Conservation (phyloP, 2,329 filamentous ascomycete species). For the Fusarium sp. region DNA sequence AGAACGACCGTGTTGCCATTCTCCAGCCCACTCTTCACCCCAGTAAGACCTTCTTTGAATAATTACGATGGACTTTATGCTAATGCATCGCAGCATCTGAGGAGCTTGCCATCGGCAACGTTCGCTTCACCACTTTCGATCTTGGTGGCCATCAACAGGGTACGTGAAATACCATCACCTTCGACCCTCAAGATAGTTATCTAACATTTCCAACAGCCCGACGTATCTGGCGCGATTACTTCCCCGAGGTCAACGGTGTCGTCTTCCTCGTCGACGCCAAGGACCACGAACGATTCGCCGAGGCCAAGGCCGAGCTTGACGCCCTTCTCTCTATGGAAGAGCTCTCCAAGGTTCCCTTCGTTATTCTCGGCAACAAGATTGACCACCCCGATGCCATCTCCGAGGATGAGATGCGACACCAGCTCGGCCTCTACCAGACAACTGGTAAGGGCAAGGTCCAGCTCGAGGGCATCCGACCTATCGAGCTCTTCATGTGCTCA, state of each 20-base stretch:
- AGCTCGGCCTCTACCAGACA: conserved; percentile 94
- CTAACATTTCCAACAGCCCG: conserved; percentile 69
- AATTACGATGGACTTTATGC: conserved; percentile 3
- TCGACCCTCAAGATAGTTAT: neutral
- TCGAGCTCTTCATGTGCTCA: conserved; percentile 99
- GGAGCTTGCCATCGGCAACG: conserved; percentile 91
- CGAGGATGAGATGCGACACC: conserved; percentile 93
- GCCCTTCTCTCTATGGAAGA: conserved; percentile 97
- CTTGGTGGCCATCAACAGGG: conserved; percentile 93
- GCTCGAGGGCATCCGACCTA: conserved; percentile 89
- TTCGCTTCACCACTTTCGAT: conserved; percentile 95
- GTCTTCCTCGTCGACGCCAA: conserved; percentile 98
- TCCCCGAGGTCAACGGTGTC: conserved; percentile 94
- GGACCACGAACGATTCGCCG: conserved; percentile 92
- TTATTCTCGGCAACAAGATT: conserved; percentile 99
- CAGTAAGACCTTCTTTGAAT: conserved; percentile 66
- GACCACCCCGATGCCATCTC: conserved; percentile 95
- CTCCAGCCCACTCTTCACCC: conserved; percentile 92
- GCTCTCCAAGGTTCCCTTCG: conserved; percentile 92
- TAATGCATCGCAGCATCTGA: conserved; percentile 73
- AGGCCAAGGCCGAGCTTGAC: conserved; percentile 97
- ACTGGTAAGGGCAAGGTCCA: conserved; percentile 96
- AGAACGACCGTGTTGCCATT: conserved; percentile 94
- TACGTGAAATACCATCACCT: conserved; percentile 50
- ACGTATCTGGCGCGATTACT: conserved; percentile 96